These are phyloP conservation scores for Botrytis galanthina DNA, from an alignment of 2,329 filamentous ascomycete genomes.

Conservation along the genomic window DNA sequence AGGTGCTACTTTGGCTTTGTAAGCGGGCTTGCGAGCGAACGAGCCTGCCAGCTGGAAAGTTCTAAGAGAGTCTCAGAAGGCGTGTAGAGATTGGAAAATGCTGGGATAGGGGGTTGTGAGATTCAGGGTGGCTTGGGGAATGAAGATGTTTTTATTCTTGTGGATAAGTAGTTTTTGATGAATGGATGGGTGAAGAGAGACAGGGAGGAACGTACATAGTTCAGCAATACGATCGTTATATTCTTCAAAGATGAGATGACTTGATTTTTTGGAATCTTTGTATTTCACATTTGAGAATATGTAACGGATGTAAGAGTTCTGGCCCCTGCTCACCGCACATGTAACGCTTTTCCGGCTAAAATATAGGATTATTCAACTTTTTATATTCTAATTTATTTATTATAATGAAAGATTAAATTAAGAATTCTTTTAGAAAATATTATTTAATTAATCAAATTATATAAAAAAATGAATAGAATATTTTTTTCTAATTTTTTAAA, in stretches of 20 bases:
- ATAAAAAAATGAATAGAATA: no score
- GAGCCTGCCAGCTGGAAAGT: not conserved
- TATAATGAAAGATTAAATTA: no score
- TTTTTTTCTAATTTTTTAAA: no score
- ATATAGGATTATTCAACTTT: no score
- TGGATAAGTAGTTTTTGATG: not conserved
- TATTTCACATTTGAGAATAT: not conserved
- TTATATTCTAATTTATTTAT: no score
- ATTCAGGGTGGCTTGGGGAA: not conserved
- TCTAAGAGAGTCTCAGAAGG: not conserved
- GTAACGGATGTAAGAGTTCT: no score
- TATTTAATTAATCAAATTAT: no score
- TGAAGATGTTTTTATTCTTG: not conserved
- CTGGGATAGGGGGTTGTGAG: not conserved
- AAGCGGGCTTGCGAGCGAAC: not conserved
- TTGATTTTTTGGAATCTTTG: not conserved
- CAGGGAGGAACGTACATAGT: not conserved
- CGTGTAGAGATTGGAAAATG: not conserved
- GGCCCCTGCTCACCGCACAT: no score
- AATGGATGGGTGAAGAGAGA: not conserved
- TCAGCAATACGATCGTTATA: not conserved
- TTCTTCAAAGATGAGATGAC: not conserved
- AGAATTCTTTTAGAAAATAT: no score
- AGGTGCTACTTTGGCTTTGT: constrained; percentile 39
- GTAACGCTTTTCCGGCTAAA: no score